Conservation (phyloP, 1,139 yeast species). For the Komagataea norvegica region DNA sequence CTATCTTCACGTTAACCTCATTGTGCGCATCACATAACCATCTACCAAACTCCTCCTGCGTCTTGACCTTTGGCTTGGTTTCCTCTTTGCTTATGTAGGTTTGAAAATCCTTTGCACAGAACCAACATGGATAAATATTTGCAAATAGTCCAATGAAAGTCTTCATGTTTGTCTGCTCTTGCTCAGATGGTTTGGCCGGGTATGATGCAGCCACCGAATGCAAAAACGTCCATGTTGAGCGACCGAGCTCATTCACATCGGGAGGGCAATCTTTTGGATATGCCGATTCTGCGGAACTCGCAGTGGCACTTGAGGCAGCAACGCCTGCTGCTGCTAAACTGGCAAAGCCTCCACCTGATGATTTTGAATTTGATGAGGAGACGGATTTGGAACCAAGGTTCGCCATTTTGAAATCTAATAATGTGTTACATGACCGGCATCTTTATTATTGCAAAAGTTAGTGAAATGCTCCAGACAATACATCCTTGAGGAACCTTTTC, state of each 20-base stretch:
- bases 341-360: too few species aligned
- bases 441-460: conserved; percentile 28
- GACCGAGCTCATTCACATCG: conserved; percentile 76
- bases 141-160: conserved; percentile 70
- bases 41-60: conserved; percentile 74
- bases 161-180: conserved; percentile 66
- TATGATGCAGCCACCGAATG: conserved; percentile 90
- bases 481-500: too few species aligned
- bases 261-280: conserved; percentile 68
- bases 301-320: conserved; percentile 17
- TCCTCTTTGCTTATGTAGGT: conserved; percentile 45
- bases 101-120: conserved; percentile 84
- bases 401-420: conserved; percentile 70
- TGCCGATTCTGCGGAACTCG: conserved; percentile 19
- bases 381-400: conserved; percentile 27
- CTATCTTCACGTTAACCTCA: conserved; percentile 76
- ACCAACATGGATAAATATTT: conserved; percentile 89
- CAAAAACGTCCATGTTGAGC: conserved; percentile 87
- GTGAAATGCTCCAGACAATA: too few species aligned
- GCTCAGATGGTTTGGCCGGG: conserved; percentile 60
- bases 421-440: conserved; percentile 79
- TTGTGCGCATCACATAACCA: conserved; percentile 98
- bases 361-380: too few species aligned
- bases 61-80: conserved; percentile 61
- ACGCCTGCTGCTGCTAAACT: conserved; percentile 17